Evolutionary conservation across 805 yeast genomes (phyloP).

Genomic region (Nadsonia fulvescens): DNA sequence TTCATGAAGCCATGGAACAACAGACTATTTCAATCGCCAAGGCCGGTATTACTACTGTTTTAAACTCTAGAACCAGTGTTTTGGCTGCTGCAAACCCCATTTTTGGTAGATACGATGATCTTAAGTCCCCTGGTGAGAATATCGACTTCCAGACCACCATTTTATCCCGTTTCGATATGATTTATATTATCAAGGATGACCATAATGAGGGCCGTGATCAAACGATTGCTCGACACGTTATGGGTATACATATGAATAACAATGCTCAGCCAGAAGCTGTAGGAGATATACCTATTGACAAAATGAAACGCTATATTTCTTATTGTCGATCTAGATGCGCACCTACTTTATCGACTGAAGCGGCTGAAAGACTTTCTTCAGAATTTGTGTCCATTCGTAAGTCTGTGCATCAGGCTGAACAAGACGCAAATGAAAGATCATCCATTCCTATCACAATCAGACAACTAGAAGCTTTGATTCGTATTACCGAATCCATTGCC

Average conservation of each 20-base stretch:
- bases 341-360: constrained; percentile 75
- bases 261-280: constrained; percentile 33
- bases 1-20: constrained; percentile 99
- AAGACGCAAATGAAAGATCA: constrained; percentile 69
- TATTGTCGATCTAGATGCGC: constrained; percentile 85
- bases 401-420: constrained; percentile 63
- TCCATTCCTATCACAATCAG: constrained; percentile 95
- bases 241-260: constrained; percentile 83
- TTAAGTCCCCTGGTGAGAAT: constrained; percentile 93
- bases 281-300: constrained; percentile 77
- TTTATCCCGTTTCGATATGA: constrained; percentile 96
- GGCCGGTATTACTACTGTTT: constrained; percentile 94
- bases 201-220: constrained; percentile 75
- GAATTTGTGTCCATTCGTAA: constrained; percentile 85
- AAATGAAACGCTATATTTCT: constrained; percentile 81
- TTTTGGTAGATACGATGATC: constrained; percentile 90
- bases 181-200: constrained; percentile 88
- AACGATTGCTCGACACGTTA: constrained; percentile 84
- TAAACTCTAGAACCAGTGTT: constrained; percentile 91
- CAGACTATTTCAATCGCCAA: constrained; percentile 97
- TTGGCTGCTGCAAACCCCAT: constrained; percentile 97
- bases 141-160: constrained; percentile 96
- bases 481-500: constrained; percentile 89
- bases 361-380: constrained; percentile 76
- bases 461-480: constrained; percentile 91